phyloP scores from a whole-genome alignment of 805 yeast genomes.

The Hanseniaspora hatyaiensis region DNA sequence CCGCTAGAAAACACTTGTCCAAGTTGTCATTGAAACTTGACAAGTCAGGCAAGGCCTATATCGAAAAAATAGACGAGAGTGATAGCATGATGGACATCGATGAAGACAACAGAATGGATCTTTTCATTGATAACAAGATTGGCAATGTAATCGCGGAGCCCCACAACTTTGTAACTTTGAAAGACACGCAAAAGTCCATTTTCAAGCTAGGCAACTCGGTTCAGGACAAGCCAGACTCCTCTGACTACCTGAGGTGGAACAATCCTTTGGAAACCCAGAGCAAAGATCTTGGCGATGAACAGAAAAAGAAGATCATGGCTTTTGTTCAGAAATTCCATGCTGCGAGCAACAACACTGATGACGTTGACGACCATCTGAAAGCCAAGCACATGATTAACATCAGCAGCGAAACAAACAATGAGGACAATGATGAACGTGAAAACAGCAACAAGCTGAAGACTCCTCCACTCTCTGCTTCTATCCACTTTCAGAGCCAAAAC shows the following conservation, averaged over 20 bases:
- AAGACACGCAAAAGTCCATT: slow-evolving; percentile 8
- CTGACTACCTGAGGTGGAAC: slow-evolving; percentile 12
- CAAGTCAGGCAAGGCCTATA: slow-evolving; percentile 28
- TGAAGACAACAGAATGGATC: not conserved
- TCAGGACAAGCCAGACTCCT: too few relatives aligned
- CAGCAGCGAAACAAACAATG: too few relatives aligned
- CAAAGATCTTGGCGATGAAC: not conserved
- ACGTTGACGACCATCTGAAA: too few relatives aligned
- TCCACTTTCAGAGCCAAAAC: too few relatives aligned
- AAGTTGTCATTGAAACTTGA: slow-evolving; percentile 26
- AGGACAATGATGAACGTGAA: not conserved
- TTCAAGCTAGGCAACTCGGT: too few relatives aligned
- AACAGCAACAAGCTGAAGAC: slow-evolving; percentile 1
- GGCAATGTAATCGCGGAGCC: slow-evolving; percentile 6
- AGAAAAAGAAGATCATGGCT: slow-evolving; percentile 3
- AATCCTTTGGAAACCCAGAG: slow-evolving; percentile 5
- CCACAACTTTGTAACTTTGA: slow-evolving; percentile 4
- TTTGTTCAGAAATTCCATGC: slow-evolving; percentile 5
- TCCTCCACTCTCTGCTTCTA: slow-evolving; percentile 10
- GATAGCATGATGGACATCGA: not conserved
- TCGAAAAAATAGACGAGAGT: slow-evolving; percentile 18
- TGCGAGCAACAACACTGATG: not conserved
- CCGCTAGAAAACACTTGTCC: slow-evolving; percentile 17
- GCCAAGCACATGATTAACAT: too few relatives aligned
- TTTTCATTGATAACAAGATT: not conserved